Evolutionary conservation across 108 stramenopile genomes (phyloP).

Genomic region (Skeletonema marinoi): DNA sequence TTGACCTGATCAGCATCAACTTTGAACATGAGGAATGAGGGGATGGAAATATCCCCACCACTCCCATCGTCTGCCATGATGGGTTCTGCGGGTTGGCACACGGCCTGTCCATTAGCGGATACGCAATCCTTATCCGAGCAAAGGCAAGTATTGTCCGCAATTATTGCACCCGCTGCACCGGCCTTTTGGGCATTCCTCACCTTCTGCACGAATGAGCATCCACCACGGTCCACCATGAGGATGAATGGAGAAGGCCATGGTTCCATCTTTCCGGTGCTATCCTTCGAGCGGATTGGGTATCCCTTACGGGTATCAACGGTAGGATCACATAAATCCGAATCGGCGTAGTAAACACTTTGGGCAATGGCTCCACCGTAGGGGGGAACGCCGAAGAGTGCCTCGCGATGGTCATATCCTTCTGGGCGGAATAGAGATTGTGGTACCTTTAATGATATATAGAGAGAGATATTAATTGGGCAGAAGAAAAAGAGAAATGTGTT

Average conservation of each 20-base stretch:
- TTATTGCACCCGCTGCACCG: conserved; percentile 89
- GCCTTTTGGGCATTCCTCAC: conserved; percentile 92
- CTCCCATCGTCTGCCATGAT: conserved; percentile 98
- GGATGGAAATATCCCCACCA: conserved; percentile 92
- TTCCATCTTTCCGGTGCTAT: conserved; percentile 55
- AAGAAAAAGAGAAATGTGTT: not conserved
- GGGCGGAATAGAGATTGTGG: conserved; percentile 56
- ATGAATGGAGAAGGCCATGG: conserved; percentile 87
- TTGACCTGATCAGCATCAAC: conserved; percentile 82
- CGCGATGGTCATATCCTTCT: conserved; percentile 90
- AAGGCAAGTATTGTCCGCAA: conserved; percentile 92
- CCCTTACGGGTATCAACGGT: conserved; percentile 58
- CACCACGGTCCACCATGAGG: conserved; percentile 92
- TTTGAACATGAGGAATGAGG: conserved; percentile 88
- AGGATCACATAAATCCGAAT: conserved; percentile 70
- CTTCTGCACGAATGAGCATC: conserved; percentile 91
- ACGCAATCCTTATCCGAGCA: conserved; percentile 55
- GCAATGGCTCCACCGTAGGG: conserved; percentile 90
- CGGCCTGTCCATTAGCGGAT: conserved; percentile 39
- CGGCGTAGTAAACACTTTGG: conserved; percentile 84
- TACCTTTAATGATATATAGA: conserved; percentile 28
- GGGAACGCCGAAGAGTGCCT: conserved; percentile 92
- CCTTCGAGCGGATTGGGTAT: conserved; percentile 64
- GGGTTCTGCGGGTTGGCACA: conserved; percentile 83
- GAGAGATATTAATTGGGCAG: not conserved